Conservation (phyloP, 345 rosid species). For the Viola odorata region DNA sequence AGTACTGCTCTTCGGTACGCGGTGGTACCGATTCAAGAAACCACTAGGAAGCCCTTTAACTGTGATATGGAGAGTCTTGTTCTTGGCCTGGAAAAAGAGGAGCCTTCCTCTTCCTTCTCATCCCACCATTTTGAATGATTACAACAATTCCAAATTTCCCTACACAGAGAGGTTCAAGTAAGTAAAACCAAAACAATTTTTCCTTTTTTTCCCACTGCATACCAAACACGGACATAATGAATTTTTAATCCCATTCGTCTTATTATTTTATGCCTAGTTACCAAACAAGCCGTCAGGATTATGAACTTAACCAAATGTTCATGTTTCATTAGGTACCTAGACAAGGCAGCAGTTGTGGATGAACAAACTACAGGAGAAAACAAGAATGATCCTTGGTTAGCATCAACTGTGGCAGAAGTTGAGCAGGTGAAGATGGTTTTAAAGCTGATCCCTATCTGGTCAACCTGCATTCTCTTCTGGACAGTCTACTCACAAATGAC, state of each 20-base stretch:
- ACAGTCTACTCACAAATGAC: constrained; percentile 63
- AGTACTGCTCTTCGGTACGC: constrained; percentile 54
- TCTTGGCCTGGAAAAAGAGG: constrained; percentile 80
- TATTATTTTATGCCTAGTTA: too few species aligned
- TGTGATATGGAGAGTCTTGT: constrained; percentile 62
- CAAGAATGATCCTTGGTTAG: constrained; percentile 34
- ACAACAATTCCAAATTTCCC: constrained; percentile 46
- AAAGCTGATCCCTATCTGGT: constrained; percentile 54
- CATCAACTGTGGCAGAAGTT: constrained; percentile 46
- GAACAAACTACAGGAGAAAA: not conserved
- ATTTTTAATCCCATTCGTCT: too few species aligned
- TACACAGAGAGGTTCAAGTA: constrained; percentile 54
- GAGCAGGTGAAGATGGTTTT: constrained; percentile 63
- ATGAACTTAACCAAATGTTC: not conserved
- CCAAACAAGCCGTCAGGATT: too few species aligned
- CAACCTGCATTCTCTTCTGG: constrained; percentile 60
- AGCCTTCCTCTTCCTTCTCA: constrained; percentile 43
- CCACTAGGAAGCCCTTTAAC: constrained; percentile 88
- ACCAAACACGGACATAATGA: too few species aligned
- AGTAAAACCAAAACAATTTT: constrained; percentile 8
- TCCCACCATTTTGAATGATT: constrained; percentile 52
- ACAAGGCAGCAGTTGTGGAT: not conserved
- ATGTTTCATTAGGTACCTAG: not conserved
- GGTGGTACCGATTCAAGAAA: constrained; percentile 60
- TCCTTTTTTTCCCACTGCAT: too few species aligned